These are phyloP conservation scores for Harringtonia lauricola DNA, from an alignment of 2,329 filamentous ascomycete genomes.

Conservation along the genomic window DNA sequence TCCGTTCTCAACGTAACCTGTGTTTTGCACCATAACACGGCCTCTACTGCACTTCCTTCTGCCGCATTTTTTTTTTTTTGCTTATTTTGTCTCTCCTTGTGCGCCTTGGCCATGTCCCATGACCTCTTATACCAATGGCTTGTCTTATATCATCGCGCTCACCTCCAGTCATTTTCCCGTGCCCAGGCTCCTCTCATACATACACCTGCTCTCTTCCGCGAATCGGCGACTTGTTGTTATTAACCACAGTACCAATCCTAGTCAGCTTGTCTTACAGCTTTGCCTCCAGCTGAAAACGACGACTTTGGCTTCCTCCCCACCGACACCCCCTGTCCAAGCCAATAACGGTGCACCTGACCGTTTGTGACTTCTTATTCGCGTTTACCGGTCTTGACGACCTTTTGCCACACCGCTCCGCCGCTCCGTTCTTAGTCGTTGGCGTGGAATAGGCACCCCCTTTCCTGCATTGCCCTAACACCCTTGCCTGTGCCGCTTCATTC, in stretches of 20 bases:
- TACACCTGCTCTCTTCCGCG: no score
- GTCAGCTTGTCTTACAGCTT: background rate
- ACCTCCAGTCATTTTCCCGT: no score
- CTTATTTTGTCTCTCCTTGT: no score
- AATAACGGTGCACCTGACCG: background rate
- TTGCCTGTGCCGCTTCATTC: background rate
- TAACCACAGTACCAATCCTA: background rate
- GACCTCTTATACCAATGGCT: no score
- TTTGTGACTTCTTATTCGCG: background rate
- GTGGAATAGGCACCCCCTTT: background rate
- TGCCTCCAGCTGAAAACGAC: background rate
- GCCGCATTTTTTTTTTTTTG: no score
- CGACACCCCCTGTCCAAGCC: background rate
- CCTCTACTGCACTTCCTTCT: no score
- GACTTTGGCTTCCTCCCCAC: background rate
- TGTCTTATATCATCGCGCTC: no score
- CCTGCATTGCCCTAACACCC: background rate
- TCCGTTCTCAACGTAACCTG: no score
- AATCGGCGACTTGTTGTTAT: no score
- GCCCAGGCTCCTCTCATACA: no score
- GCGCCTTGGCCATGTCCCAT: no score
- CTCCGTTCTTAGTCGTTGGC: conserved; percentile 4
- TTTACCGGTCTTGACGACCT: background rate
- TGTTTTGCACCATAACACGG: no score
- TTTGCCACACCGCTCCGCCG: conserved; percentile 6